phyloP scores from a whole-genome alignment of 2,329 filamentous ascomycete species.

The Cadophora sp. region DNA sequence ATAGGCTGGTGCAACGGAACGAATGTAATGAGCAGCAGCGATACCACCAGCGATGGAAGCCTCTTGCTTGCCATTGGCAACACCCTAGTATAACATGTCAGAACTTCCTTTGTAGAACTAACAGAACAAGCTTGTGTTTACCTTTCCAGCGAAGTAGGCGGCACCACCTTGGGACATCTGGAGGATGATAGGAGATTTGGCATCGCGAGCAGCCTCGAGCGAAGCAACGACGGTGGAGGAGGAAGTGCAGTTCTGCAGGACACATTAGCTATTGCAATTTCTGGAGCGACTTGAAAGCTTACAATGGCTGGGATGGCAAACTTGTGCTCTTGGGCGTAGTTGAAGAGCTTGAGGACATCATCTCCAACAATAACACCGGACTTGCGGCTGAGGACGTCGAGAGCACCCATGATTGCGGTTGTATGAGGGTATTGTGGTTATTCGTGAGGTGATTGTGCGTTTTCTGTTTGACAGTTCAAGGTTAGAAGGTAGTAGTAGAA shows the following conservation, averaged over 20 bases:
- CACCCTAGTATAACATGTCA: conserved; percentile 58
- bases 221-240: conserved; percentile 85
- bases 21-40: conserved; percentile 93
- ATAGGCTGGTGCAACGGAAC: conserved; percentile 84
- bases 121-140: conserved; percentile 44
- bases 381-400: conserved; percentile 67
- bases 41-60: conserved; percentile 89
- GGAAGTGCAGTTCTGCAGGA: conserved; percentile 80
- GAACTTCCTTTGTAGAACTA: background rate
- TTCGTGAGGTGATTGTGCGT: conserved; percentile 3
- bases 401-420: conserved; percentile 50
- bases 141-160: conserved; percentile 91
- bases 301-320: conserved; percentile 88
- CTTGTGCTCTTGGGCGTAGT: conserved; percentile 76
- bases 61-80: conserved; percentile 82
- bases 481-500: background rate
- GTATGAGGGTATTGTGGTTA: conserved; percentile 18
- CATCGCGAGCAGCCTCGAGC: conserved; percentile 93
- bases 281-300: conserved; percentile 31
- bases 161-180: conserved; percentile 94
- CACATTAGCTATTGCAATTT: conserved; percentile 16
- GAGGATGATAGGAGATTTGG: conserved; percentile 89
- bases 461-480: background rate
- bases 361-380: conserved; percentile 71
- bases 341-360: conserved; percentile 75